Base-by-base conservation (phyloP, 257 asterid genomes). In the Solanum sparsipilum region DNA sequence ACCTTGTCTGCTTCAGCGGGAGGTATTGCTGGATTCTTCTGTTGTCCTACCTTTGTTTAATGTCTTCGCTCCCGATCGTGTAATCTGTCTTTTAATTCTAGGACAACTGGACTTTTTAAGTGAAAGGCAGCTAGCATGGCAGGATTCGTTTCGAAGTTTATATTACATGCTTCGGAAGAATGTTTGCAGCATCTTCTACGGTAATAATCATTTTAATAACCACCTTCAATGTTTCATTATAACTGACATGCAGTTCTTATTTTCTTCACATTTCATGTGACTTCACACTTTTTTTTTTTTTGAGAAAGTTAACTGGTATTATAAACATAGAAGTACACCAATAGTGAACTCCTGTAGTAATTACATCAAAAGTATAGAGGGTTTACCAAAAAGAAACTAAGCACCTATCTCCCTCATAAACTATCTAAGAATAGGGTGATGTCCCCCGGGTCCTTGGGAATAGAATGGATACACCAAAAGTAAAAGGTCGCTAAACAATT, bases 111-210 rank as follows among this genome's bases (percentile, higher is more conserved):
- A 94, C 88, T 97, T 97, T 92, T 92, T 96, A 86, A 92, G 93
- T 89, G 92, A 93, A 91, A 94, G 99, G 67, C 98, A 92, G 48
- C 93, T 92, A 87, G 92, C 95, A 34, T 97, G 99, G 99, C 96
- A 96, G 89, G 98, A 97, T 86, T 93, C 99, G 27, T 93, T 97
- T 91, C 94, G 97, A 88, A 93, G 96, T 92, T 96, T 96, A 82
- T 97, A 96, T 94, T 97, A 92, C 95, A 94, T 93, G 98, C 92
- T 96, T 70, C 94, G 99, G 91, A 95, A 91, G 95, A 93, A 91
- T 56, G 75, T 87, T 65, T 97, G 99, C 84, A 89, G 92, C 93
- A 72, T 97, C 7, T 97, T 97, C 89, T 97, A 97, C 76, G 98
- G 99, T 97, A 96, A 87, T 60, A 32, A 83, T 71, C 89, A 15